Percentiles rank a stretch among this genome's conserved stretches.
phyloP scores from a whole-genome alignment of 2,329 filamentous ascomycete genomes.

The Cercospora canescens region DNA sequence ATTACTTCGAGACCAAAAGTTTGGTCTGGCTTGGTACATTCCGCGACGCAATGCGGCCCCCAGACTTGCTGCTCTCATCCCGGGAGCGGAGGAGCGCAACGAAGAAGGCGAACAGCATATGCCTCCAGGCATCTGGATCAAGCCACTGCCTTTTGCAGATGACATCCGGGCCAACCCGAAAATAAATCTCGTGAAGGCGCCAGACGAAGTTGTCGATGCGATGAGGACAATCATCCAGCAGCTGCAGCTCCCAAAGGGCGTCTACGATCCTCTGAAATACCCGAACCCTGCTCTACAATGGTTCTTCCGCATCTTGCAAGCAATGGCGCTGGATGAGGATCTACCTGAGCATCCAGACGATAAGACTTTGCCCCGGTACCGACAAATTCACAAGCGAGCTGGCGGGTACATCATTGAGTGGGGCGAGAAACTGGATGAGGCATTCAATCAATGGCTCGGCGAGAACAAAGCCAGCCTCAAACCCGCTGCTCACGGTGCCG shows the following conservation, averaged over 20 bases:
- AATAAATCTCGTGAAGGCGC: slow-evolving; percentile 55
- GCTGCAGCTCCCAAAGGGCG: slow-evolving; percentile 80
- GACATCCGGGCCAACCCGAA: slow-evolving; percentile 78
- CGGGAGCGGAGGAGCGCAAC: slow-evolving; percentile 67
- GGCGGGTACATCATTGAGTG: slow-evolving; percentile 78
- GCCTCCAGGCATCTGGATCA: slow-evolving; percentile 84
- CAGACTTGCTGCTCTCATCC: slow-evolving; percentile 76
- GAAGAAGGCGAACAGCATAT: slow-evolving; percentile 68
- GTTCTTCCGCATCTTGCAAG: slow-evolving; percentile 94
- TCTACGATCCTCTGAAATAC: slow-evolving; percentile 83
- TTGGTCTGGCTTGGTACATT: slow-evolving; percentile 88
- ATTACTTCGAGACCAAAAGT: slow-evolving; percentile 73
- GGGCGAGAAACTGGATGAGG: slow-evolving; percentile 66
- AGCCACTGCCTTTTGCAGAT: slow-evolving; percentile 84
- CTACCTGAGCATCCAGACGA: slow-evolving; percentile 73
- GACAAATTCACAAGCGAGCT: slow-evolving; percentile 85
- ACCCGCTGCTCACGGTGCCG: slow-evolving; percentile 42
- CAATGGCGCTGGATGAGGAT: slow-evolving; percentile 88
- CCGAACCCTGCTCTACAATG: slow-evolving; percentile 86
- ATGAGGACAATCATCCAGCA: slow-evolving; percentile 85
- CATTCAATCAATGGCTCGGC: slow-evolving; percentile 48
- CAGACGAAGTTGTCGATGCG: slow-evolving; percentile 71
- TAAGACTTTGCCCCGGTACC: slow-evolving; percentile 79
- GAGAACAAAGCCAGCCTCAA: slow-evolving; percentile 39
- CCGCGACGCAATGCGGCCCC: slow-evolving; percentile 78